Evolutionary conservation across 495 filamentous ascomycete species (phyloP).

Genomic region (Penicillium argentinense): DNA sequence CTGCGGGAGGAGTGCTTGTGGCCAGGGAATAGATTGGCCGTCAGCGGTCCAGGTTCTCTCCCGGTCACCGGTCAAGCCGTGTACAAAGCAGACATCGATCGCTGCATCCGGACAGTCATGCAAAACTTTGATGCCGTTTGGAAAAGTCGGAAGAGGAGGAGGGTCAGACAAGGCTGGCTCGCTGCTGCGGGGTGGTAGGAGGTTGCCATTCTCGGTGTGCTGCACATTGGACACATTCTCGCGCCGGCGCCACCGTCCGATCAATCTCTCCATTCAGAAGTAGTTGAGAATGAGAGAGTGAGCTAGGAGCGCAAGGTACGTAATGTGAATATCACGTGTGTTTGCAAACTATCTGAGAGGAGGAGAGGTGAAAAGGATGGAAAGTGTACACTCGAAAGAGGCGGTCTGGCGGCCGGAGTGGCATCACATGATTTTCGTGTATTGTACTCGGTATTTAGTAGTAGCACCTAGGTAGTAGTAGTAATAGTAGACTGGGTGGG

Average conservation of each 20-base stretch:
- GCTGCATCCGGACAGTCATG: constrained; percentile 16
- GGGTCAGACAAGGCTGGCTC: neutral
- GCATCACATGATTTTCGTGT: too few species aligned
- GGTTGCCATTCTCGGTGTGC: neutral
- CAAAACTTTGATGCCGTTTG: constrained; percentile 14
- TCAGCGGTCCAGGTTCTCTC: constrained; percentile 28
- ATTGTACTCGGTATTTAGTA: too few species aligned
- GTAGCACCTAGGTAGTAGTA: too few species aligned
- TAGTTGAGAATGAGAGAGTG: neutral
- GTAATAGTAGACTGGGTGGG: too few species aligned
- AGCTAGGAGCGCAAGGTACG: neutral
- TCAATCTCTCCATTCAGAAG: neutral
- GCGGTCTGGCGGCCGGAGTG: too few species aligned
- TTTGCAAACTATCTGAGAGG: too few species aligned
- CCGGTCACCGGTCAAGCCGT: constrained; percentile 30
- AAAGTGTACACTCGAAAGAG: too few species aligned
- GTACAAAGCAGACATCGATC: constrained; percentile 33
- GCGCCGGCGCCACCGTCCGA: neutral
- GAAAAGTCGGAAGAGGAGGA: neutral
- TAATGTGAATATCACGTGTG: too few species aligned
- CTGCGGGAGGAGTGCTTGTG: constrained; percentile 21
- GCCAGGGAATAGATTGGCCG: constrained; percentile 21
- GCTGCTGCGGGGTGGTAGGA: neutral
- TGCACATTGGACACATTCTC: neutral
- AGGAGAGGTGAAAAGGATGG: too few species aligned